Evolutionary conservation across 2,329 filamentous ascomycete genomes (phyloP).

Genomic region (Ophiostoma ulmi): DNA sequence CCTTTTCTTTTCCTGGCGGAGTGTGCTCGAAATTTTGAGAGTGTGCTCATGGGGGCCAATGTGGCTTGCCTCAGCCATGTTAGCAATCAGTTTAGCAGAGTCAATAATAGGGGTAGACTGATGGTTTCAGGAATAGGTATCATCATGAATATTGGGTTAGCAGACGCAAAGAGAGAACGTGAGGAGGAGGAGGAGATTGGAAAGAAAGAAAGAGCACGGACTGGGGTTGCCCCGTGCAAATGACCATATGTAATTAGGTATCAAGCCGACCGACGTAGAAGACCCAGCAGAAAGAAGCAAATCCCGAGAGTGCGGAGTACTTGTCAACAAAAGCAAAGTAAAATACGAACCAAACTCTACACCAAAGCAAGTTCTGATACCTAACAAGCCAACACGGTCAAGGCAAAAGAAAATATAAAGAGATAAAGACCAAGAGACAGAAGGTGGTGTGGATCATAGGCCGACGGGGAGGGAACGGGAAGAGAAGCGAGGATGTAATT

Average conservation of each 20-base stretch:
- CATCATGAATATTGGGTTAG: too few species aligned
- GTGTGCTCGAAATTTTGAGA: not conserved
- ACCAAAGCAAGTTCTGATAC: not conserved
- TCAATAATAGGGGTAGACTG: not conserved
- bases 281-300: not conserved
- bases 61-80: not conserved
- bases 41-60: not conserved
- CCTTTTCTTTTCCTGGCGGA: constrained; percentile 7
- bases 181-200: not conserved
- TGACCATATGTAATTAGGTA: not conserved
- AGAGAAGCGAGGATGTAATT: constrained; percentile 8
- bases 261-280: not conserved
- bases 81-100: not conserved
- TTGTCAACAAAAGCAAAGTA: not conserved
- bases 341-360: not conserved
- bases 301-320: not conserved
- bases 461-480: constrained; percentile 7
- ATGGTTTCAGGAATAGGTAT: too few species aligned
- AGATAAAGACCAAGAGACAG: not conserved
- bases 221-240: not conserved
- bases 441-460: constrained; percentile 9
- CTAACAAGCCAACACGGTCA: not conserved
- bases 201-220: not conserved
- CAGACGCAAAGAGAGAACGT: not conserved
- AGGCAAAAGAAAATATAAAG: not conserved